Evolutionary conservation across 345 rosid genomes (phyloP).

Genomic region (Arabis hirsuta): DNA sequence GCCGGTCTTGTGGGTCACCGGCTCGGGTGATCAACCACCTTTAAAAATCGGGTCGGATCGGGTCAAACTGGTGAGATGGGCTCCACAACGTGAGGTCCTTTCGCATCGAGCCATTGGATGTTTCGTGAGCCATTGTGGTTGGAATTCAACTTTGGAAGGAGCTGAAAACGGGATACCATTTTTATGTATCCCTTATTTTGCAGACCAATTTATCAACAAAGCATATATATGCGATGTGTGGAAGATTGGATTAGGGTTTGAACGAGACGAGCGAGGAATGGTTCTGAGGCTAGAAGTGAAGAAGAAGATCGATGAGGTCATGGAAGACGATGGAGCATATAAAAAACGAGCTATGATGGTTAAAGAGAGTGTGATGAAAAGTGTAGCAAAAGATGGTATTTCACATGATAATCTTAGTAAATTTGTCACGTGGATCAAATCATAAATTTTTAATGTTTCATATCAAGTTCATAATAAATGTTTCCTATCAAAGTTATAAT

Average conservation of each 20-base stretch:
- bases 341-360: slow-evolving; percentile 24
- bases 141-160: slow-evolving; percentile 70
- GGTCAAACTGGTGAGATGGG: slow-evolving; percentile 50
- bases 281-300: slow-evolving; percentile 35
- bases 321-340: slow-evolving; percentile 30
- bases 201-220: slow-evolving; percentile 51
- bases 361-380: slow-evolving; percentile 27
- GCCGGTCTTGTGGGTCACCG: slow-evolving; percentile 44
- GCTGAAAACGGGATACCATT: slow-evolving; percentile 55
- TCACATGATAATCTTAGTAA: slow-evolving; percentile 38
- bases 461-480: no score
- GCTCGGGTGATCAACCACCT: slow-evolving; percentile 13
- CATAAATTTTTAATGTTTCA: background rate
- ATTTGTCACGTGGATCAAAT: slow-evolving; percentile 44
- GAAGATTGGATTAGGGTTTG: slow-evolving; percentile 53
- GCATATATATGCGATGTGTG: slow-evolving; percentile 51
- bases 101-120: slow-evolving; percentile 48
- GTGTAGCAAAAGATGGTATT: slow-evolving; percentile 37
- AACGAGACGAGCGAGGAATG: slow-evolving; percentile 39
- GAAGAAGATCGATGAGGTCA: slow-evolving; percentile 44
- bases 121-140: slow-evolving; percentile 64
- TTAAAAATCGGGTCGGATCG: background rate
- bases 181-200: slow-evolving; percentile 57
- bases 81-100: slow-evolving; percentile 51
- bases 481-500: no score